Evolutionary conservation across 2,329 filamentous ascomycete species (phyloP).

Genomic region (Pseudogymnoascus sp.): DNA sequence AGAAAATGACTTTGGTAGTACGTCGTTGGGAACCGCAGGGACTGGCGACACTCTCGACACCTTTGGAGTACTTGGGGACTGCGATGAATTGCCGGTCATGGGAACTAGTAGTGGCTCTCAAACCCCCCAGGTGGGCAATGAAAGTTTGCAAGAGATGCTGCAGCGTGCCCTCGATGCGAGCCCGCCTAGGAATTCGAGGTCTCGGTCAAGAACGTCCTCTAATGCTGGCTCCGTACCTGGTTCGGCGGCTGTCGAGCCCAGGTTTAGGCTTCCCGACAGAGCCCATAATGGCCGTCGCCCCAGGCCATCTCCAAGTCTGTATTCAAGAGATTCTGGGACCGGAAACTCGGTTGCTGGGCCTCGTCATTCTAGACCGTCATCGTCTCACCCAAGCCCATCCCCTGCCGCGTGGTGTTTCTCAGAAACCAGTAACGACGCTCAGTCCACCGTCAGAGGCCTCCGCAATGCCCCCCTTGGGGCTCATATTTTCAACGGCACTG

Average conservation of each 20-base stretch:
- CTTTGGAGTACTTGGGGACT: background rate
- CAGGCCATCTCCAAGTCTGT: background rate
- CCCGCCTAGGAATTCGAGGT: background rate
- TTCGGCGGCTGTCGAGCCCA: background rate
- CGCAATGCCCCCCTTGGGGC: background rate
- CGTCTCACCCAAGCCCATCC: background rate
- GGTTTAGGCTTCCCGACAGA: background rate
- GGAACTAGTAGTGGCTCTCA: background rate
- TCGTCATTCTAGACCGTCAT: background rate
- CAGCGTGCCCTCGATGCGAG: background rate
- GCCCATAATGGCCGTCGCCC: background rate
- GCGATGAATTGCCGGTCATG: background rate
- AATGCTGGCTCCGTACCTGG: background rate
- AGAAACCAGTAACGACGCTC: background rate
- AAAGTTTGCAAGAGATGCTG: background rate
- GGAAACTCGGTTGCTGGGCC: background rate
- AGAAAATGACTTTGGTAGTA: background rate
- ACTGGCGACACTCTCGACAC: background rate
- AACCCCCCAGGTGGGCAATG: background rate
- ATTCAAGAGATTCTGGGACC: background rate
- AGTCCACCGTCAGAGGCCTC: background rate
- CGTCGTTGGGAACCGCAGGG: background rate
- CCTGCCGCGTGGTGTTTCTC: background rate
- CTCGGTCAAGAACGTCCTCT: background rate
- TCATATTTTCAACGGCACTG: background rate